phyloP scores from a whole-genome alignment of 73 alveolate species.

The Paramecium pentaurelia region DNA sequence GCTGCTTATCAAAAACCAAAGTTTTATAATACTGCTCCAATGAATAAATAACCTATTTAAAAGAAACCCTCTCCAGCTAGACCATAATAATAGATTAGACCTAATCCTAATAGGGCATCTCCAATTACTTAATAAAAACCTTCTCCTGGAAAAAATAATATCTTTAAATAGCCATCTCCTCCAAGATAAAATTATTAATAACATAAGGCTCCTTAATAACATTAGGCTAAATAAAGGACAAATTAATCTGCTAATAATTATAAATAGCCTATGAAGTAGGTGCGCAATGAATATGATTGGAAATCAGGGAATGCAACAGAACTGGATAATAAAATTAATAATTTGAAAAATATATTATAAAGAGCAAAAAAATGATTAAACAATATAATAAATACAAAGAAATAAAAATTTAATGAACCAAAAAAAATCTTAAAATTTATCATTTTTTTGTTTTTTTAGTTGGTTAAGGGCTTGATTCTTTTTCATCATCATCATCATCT shows the following conservation, averaged over 20 bases:
- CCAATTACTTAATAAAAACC: background rate
- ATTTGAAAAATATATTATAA: background rate
- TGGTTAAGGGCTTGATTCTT: background rate
- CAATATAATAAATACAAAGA: background rate
- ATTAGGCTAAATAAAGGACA: background rate
- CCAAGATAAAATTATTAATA: background rate
- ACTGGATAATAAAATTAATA: background rate
- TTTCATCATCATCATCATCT: conserved; percentile 14
- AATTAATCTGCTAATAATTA: background rate
- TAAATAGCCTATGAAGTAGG: background rate
- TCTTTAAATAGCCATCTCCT: background rate
- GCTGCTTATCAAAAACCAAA: background rate
- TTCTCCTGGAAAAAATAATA: background rate
- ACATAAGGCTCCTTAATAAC: background rate
- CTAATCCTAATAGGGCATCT: background rate
- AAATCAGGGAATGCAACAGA: background rate
- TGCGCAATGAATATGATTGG: background rate
- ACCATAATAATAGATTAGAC: background rate
- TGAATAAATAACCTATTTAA: background rate
- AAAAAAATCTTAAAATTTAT: background rate
- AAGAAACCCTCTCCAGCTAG: background rate
- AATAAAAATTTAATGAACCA: background rate
- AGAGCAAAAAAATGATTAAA: background rate
- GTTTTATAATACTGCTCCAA: background rate
- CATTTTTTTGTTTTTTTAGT: conserved; percentile 28